Evolutionary conservation across 352 stramenopile species (phyloP), one percentile per base, ranked within the genome.

Genomic region (Poterioochromonas sp.): DNA sequence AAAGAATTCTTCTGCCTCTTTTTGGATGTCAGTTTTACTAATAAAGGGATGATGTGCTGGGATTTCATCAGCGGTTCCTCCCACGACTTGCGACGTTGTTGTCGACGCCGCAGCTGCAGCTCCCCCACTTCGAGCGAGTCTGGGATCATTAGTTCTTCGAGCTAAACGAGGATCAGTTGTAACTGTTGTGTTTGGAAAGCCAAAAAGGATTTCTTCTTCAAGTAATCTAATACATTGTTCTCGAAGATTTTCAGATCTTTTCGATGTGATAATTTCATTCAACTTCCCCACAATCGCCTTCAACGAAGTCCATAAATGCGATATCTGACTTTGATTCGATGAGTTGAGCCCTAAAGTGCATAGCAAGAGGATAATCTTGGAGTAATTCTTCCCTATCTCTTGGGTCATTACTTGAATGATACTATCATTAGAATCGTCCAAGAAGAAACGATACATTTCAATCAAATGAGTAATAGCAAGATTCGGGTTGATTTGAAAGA

Each of bases 21-120:
- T 8, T 39, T 78, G 43, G 1, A 78, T 34, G 1, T 68, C 51
- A 37, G 71, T 78, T 22, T 34, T 44, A 20, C 32, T 44, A 8
- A 78, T 78, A 37, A 78, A 78, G 5, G 41, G 71, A 53, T 78
- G 71, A 39, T 78, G 47, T 53, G 53, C 8, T 22, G 71, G 39
- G 26, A 78, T 78, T 20, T 63, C 51, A 11, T 68, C 43, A 15
- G 47, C 71, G 8, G 18, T 70, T 32, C 5, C 47, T 37, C 41
- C 5, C 15, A 32, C 22, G 8, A 18, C 41, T 41, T n/a, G 11
- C 11, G 8, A 8, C 11, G 8, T 20, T 12, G 26, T 37, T 34
- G 11, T 78, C 8, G 1, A 11, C 22, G 71, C 34, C 1, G 15
- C 12, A 34, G 1, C 8, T 18, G 15, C 15, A 40, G 58, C 58